Base-by-base conservation (phyloP, 1,139 yeast species). In the Protomyces lactucae-debilis region DNA sequence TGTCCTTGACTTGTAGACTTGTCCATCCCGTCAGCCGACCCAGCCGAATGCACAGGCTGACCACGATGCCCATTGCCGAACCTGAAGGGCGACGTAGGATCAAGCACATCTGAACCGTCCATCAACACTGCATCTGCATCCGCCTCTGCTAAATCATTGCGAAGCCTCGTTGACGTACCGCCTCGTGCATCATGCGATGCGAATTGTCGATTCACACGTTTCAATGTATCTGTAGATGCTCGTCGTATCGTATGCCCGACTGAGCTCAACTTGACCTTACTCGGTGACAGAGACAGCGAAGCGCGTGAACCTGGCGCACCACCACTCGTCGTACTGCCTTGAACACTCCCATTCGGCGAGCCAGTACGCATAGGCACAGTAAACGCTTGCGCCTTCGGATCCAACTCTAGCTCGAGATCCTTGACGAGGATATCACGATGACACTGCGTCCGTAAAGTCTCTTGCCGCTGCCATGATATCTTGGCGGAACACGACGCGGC, bases 381-480 rank as follows among this genome's bases (percentile, higher is more conserved):
- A 21, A 52, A 59, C 32, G 36, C 63, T 3, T 55, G 54, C 14
- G 51, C 46, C 9, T 64, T 35, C 68, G 57, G 57, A 52, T 52
- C 73, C 16, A 57, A 59, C 51, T 73, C 76, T 10, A 71, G 66
- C 35, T 70, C 71, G 48, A 71, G 68, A 61, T 76, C 78, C 65
- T 73, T 71, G 36, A 72, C 71, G 65, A 83, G 72, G 28, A 82
- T 73, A 52, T 74, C 74, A 32, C 74, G 70, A 71, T 81, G 82
- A 45, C 79, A 76, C 35, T 73, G 72, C 51, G 78, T 76, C 63
- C 82, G 76, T 64, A 80, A 77, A 25, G 79, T 73, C 65, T 84
- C 86, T 67, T 79, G 79, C 77, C 83, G 79, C 52, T 81, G 73
- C 83, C 84, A 82, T 65, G 83, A 85, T 59, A 84, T 71, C 67